Percentiles rank a stretch among this genome's conserved stretches.
phyloP scores from a whole-genome alignment of 805 yeast species.

The Candida piceae region DNA sequence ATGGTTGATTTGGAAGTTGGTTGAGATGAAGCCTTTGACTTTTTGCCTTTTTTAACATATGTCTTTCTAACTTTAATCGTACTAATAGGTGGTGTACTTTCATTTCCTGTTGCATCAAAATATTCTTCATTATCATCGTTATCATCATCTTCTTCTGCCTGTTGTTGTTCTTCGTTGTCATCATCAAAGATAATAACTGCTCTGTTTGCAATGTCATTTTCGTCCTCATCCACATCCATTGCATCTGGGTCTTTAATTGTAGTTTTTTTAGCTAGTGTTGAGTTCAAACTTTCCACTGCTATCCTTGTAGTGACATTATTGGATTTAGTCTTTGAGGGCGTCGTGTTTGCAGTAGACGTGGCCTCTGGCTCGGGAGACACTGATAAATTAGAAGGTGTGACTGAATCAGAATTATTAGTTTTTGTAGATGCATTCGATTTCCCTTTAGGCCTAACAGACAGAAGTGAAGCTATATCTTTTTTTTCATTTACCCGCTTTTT shows the following conservation, averaged over 20 bases:
- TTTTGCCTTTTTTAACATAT: neutral
- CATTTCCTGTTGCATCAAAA: constrained; percentile 2
- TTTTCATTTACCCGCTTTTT: too few species aligned
- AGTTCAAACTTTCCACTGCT: constrained; percentile 8
- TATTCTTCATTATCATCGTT: constrained; percentile 2
- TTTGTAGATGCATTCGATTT: too few species aligned
- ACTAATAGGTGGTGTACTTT: constrained; percentile 1
- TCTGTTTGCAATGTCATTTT: too few species aligned
- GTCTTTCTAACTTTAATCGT: neutral
- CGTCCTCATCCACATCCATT: constrained; percentile 4
- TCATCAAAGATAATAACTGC: neutral
- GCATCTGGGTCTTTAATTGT: neutral
- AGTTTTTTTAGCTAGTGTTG: neutral
- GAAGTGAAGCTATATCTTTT: neutral
- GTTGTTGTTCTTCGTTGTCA: neutral
- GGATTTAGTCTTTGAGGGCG: constrained; percentile 5
- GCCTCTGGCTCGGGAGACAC: constrained; percentile 11
- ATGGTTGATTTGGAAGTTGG: neutral
- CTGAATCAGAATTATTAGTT: neutral
- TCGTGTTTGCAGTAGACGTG: constrained; percentile 11
- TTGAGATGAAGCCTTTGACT: neutral
- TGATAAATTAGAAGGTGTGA: neutral
- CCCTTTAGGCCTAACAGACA: too few species aligned
- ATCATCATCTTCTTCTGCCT: constrained; percentile 1
- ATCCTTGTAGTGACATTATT: constrained; percentile 5